Percentiles rank a stretch among this genome's conserved stretches.
Conservation (phyloP, 371 early-diverging fungal genomes). For the Basidiobolus meristosporus region DNA sequence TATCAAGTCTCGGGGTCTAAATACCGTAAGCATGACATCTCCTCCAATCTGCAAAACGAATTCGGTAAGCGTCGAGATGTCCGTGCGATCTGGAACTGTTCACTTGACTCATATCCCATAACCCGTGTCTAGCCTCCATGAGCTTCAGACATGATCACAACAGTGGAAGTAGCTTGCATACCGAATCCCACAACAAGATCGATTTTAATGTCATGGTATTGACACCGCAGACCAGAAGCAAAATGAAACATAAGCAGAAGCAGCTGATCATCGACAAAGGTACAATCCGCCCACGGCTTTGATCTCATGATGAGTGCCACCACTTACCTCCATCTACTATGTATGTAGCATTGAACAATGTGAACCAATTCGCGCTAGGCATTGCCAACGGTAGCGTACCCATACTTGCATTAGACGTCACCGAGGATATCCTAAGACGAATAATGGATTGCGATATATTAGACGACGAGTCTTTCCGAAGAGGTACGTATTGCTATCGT, state of each 20-base stretch:
- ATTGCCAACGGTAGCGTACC: constrained; percentile 29
- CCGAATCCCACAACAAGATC: constrained; percentile 3
- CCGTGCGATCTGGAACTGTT: constrained; percentile 12
- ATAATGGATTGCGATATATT: constrained; percentile 33
- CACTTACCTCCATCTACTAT: neutral
- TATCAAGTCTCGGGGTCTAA: constrained; percentile 15
- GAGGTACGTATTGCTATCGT: no score
- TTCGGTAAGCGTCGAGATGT: constrained; percentile 14
- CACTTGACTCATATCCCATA: neutral
- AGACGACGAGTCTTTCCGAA: constrained; percentile 39
- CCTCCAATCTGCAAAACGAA: constrained; percentile 8
- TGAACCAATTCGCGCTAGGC: constrained; percentile 27
- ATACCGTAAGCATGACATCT: constrained; percentile 9
- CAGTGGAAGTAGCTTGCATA: constrained; percentile 4
- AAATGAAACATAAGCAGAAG: constrained; percentile 49
- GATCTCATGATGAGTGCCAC: neutral
- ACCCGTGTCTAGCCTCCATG: neutral
- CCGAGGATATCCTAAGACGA: constrained; percentile 27
- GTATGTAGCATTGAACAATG: constrained; percentile 22
- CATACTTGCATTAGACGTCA: constrained; percentile 46
- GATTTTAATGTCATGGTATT: constrained; percentile 14
- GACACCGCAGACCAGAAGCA: constrained; percentile 13
- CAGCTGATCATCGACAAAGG: constrained; percentile 48
- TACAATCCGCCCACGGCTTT: constrained; percentile 5
- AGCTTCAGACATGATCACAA: neutral